Conservation (phyloP, 345 rosid genomes). For the Eucalyptus brandiana region DNA sequence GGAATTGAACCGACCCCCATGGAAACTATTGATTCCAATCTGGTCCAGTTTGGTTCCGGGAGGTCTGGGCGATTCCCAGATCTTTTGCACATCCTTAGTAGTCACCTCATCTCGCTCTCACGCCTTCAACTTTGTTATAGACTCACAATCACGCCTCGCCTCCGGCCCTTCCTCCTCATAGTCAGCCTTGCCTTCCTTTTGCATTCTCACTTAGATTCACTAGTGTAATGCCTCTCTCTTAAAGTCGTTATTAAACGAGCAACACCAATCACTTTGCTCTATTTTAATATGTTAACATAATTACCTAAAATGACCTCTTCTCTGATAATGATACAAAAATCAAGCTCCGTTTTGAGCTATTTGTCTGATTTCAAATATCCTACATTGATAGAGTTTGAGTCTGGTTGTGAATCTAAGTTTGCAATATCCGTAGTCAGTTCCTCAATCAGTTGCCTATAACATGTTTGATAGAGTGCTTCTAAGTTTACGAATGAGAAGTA, state of each 20-base stretch:
- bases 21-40: rapidly evolving
- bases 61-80: too few relatives aligned
- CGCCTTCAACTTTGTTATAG: not conserved
- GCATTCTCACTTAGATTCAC: too few relatives aligned
- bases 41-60: rapidly evolving
- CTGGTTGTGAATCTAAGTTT: not conserved
- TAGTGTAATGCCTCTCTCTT: not conserved
- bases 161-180: not conserved
- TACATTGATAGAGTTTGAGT: not conserved
- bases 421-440: not conserved
- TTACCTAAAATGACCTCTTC: not conserved
- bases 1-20: rapidly evolving
- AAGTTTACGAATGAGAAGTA: not conserved
- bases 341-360: not conserved
- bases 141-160: not conserved
- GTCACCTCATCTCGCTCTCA: not conserved
- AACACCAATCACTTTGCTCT: not conserved
- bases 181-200: not conserved
- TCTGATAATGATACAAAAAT: not conserved
- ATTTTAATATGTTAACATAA: not conserved
- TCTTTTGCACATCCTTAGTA: too few relatives aligned
- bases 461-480: not conserved
- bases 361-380: not conserved
- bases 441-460: not conserved
- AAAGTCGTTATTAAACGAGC: not conserved